These are phyloP conservation scores for Scheffersomyces cryptocercus DNA, from an alignment of 1,139 yeast species.

Conservation along the genomic window DNA sequence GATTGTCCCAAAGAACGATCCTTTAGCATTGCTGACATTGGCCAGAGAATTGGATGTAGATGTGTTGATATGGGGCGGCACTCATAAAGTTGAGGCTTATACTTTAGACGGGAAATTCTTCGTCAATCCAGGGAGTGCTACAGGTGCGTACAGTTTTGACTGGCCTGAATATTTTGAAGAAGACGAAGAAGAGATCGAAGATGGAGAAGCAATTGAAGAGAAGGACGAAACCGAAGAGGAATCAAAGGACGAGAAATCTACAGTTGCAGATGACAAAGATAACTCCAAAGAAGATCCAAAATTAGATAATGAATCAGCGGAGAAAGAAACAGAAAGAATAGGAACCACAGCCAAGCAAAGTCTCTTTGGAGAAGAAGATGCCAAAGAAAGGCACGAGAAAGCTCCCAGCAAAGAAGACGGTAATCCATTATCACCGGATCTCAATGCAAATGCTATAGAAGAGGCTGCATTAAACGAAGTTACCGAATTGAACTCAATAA, in stretches of 20 bases:
- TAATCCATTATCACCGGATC: slow-evolving; percentile 1
- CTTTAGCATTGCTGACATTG: slow-evolving; percentile 74
- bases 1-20: slow-evolving; percentile 83
- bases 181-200: slow-evolving; percentile 37
- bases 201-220: slow-evolving; percentile 20
- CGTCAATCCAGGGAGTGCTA: slow-evolving; percentile 93
- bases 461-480: slow-evolving; percentile 16
- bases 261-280: slow-evolving; percentile 12
- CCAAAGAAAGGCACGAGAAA: slow-evolving; percentile 10
- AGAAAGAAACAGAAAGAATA: slow-evolving; percentile 3
- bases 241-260: slow-evolving; percentile 10
- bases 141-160: slow-evolving; percentile 75
- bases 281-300: slow-evolving; percentile 11
- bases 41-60: slow-evolving; percentile 95
- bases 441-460: slow-evolving; percentile 16
- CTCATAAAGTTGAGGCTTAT: slow-evolving; percentile 90
- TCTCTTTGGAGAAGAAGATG: slow-evolving; percentile 10
- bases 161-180: slow-evolving; percentile 45
- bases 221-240: slow-evolving; percentile 9
- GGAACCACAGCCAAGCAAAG: slow-evolving; percentile 1
- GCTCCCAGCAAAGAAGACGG: slow-evolving; percentile 5
- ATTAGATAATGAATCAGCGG: slow-evolving; percentile 2
- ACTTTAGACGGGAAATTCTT: slow-evolving; percentile 91
- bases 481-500: slow-evolving; percentile 24
- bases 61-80: slow-evolving; percentile 93